A percentile compares a stretch with the other conserved stretches of the same genome.
Conservation (phyloP, 2,329 filamentous ascomycete species). For the Neofusicoccum laricinum region DNA sequence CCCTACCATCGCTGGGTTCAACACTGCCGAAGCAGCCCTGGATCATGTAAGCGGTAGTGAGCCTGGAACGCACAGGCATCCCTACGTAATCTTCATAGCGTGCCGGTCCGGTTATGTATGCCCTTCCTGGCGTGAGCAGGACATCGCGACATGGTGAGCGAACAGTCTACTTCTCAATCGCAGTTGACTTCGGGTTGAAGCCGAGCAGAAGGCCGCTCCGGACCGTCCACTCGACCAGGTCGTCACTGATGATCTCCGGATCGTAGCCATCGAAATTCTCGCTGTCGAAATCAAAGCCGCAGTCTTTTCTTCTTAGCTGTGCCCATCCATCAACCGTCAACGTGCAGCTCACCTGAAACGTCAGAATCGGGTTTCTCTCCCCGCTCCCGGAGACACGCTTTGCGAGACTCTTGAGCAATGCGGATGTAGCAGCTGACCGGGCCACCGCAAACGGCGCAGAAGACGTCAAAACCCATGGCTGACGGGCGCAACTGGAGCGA, state of each 20-base stretch:
- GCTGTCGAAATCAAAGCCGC: neutral
- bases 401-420: neutral
- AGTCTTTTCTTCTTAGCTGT: neutral
- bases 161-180: conserved; percentile 4
- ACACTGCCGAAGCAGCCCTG: neutral
- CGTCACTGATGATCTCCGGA: conserved; percentile 18
- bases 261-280: conserved; percentile 20
- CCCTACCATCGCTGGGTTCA: neutral
- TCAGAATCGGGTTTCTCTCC: neutral
- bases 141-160: neutral
- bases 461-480: neutral
- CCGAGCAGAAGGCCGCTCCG: conserved; percentile 19
- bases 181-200: conserved; percentile 18
- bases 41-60: neutral
- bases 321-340: neutral
- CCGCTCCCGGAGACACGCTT: neutral
- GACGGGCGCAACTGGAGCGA: neutral
- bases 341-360: too few relatives aligned
- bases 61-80: too few relatives aligned
- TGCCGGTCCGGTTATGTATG: conserved; percentile 21
- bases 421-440: neutral
- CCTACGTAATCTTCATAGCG: conserved; percentile 18
- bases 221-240: conserved; percentile 19
- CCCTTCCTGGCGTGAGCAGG: neutral
- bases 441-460: neutral